Conservation (phyloP, 495 filamentous ascomycete genomes). For the Tuber brumale region DNA sequence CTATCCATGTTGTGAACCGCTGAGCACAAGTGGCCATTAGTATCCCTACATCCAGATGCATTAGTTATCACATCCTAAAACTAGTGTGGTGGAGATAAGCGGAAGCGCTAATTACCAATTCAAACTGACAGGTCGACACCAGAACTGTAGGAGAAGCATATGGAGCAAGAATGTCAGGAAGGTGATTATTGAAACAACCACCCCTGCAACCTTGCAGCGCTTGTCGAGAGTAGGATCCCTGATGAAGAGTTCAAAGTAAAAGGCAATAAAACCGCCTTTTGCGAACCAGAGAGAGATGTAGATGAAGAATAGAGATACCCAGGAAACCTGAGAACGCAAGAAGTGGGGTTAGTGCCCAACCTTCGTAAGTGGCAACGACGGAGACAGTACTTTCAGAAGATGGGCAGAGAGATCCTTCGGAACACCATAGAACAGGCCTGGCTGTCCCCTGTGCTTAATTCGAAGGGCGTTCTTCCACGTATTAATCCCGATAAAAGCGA, state of each 20-base stretch:
- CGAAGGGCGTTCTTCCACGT: slow-evolving; percentile 43
- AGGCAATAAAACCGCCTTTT: slow-evolving; percentile 43
- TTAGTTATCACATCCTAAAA: not conserved
- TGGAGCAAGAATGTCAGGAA: slow-evolving; percentile 42
- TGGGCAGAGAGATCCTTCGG: not conserved
- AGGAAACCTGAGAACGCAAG: slow-evolving; percentile 42
- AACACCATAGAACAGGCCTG: not conserved
- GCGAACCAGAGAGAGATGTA: slow-evolving; percentile 43
- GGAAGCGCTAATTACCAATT: slow-evolving; percentile 32
- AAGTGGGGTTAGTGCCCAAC: slow-evolving; percentile 18
- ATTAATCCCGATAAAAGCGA: slow-evolving; percentile 43
- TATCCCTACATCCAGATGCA: slow-evolving; percentile 13
- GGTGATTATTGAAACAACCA: slow-evolving; percentile 34
- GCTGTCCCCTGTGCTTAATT: slow-evolving; percentile 20
- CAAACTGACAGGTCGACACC: slow-evolving; percentile 40
- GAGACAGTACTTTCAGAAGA: not conserved
- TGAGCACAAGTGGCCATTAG: slow-evolving; percentile 40
- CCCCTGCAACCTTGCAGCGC: slow-evolving; percentile 24
- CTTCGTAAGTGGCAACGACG: not conserved
- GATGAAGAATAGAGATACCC: slow-evolving; percentile 44
- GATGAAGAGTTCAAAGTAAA: slow-evolving; percentile 41
- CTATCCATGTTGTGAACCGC: slow-evolving; percentile 42
- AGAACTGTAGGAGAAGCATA: slow-evolving; percentile 41
- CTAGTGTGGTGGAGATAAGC: not conserved
- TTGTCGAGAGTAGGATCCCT: slow-evolving; percentile 27